These are phyloP conservation scores for Nakazawaea laoshanensis DNA, from an alignment of 805 yeast species.

Conservation along the genomic window DNA sequence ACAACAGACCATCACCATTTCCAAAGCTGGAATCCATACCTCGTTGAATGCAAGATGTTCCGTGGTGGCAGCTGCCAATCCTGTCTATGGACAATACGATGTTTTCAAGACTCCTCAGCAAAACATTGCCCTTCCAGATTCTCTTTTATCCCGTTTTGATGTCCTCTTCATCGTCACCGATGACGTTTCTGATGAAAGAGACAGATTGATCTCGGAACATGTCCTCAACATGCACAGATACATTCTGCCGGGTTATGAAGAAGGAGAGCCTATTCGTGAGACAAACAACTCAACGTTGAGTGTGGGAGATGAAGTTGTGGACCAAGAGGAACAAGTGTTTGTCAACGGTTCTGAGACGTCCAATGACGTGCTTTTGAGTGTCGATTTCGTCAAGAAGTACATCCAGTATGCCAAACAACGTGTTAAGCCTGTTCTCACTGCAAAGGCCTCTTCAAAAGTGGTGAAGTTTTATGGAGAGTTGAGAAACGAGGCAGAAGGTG, in stretches of 20 bases:
- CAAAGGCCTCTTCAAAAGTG: conserved; percentile 71
- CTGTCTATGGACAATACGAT: conserved; percentile 94
- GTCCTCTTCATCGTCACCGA: conserved; percentile 92
- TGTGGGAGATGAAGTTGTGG: conserved; percentile 56
- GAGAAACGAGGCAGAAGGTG: conserved; percentile 61
- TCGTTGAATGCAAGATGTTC: conserved; percentile 94
- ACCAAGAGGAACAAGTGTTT: conserved; percentile 55
- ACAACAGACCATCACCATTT: conserved; percentile 96
- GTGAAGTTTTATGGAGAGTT: conserved; percentile 73
- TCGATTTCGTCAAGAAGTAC: conserved; percentile 85
- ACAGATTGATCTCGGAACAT: conserved; percentile 86
- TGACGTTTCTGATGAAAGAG: conserved; percentile 79
- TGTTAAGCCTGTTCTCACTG: conserved; percentile 70
- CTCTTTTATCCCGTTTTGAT: conserved; percentile 93
- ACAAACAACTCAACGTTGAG: conserved; percentile 61
- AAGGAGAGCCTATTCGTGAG: conserved; percentile 92
- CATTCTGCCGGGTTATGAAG: conserved; percentile 78
- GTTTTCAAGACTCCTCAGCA: conserved; percentile 93
- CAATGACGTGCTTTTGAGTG: conserved; percentile 48
- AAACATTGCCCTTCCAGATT: conserved; percentile 95
- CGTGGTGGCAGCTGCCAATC: conserved; percentile 96
- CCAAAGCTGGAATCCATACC: conserved; percentile 97
- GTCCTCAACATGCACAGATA: conserved; percentile 90
- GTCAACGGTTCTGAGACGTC: conserved; percentile 54
- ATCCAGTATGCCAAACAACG: conserved; percentile 90